Percentiles rank a stretch among this genome's conserved stretches.
phyloP scores from a whole-genome alignment of 1,139 yeast genomes.

The Scheffersomyces illinoinensis region DNA sequence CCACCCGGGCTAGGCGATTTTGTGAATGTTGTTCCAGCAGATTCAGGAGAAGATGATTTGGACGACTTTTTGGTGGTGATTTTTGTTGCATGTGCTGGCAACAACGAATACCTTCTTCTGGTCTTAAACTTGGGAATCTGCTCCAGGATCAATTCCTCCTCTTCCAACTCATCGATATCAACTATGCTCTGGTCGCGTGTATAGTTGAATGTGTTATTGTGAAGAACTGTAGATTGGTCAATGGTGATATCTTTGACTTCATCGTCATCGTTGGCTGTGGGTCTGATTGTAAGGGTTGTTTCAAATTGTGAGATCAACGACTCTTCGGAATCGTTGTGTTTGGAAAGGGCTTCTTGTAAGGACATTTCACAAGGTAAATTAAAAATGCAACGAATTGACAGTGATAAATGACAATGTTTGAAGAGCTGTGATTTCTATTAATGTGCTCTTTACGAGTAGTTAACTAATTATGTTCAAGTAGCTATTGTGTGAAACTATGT shows the following conservation, averaged over 20 bases:
- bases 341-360: constrained; percentile 16
- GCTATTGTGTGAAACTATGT: neutral
- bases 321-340: constrained; percentile 43
- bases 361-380: neutral
- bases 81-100: constrained; percentile 26
- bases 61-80: constrained; percentile 8
- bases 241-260: constrained; percentile 41
- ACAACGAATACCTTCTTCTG: constrained; percentile 29
- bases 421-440: neutral
- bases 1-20: neutral
- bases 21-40: neutral
- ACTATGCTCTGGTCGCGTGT: constrained; percentile 35
- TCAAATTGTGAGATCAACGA: constrained; percentile 50
- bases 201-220: constrained; percentile 27
- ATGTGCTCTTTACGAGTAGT: neutral
- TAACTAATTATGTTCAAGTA: neutral
- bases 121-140: constrained; percentile 42
- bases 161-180: constrained; percentile 32
- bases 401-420: neutral
- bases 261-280: constrained; percentile 40
- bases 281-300: constrained; percentile 46
- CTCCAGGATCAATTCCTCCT: constrained; percentile 33
- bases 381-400: neutral
- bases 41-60: constrained; percentile 1
- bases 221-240: constrained; percentile 42